Conservation (phyloP, 768 basidiomycete genomes). For the Kwoniella sp. region DNA sequence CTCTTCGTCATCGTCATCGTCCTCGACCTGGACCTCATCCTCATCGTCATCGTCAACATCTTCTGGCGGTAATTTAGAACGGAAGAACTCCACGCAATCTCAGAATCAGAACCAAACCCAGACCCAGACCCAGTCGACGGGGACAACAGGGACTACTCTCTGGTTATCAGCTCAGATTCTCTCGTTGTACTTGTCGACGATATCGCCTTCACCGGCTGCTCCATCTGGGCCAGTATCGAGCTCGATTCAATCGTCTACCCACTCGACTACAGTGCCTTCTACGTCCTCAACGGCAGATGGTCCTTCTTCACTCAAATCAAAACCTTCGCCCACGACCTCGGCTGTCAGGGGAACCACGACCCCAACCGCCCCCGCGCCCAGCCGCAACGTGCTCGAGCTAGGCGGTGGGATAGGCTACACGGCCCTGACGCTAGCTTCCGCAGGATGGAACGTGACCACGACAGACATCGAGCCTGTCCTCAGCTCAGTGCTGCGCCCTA, state of each 20-base stretch:
- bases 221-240: not conserved
- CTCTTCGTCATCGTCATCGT: slow-evolving; percentile 13
- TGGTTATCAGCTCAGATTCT: slow-evolving; percentile 84
- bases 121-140: slow-evolving; percentile 19
- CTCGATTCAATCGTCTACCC: too few species aligned
- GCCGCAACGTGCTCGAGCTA: slow-evolving; percentile 66
- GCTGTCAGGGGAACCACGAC: too few species aligned
- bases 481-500: slow-evolving; percentile 65
- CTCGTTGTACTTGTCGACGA: slow-evolving; percentile 61
- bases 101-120: too few species aligned
- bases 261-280: not conserved
- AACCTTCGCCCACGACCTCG: slow-evolving; percentile 21
- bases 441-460: slow-evolving; percentile 74
- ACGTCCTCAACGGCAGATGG: not conserved
- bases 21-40: not conserved
- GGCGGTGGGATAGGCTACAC: slow-evolving; percentile 82
- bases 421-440: slow-evolving; percentile 69
- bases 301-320: not conserved
- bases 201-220: not conserved
- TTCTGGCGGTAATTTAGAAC: too few species aligned
- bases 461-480: slow-evolving; percentile 74
- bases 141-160: slow-evolving; percentile 76
- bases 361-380: slow-evolving; percentile 16
- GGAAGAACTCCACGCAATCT: too few species aligned
- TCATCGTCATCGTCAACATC: too few species aligned